Conservation (phyloP, 1,284 basidiomycete genomes). For the Rhodotorula mucilaginosa region DNA sequence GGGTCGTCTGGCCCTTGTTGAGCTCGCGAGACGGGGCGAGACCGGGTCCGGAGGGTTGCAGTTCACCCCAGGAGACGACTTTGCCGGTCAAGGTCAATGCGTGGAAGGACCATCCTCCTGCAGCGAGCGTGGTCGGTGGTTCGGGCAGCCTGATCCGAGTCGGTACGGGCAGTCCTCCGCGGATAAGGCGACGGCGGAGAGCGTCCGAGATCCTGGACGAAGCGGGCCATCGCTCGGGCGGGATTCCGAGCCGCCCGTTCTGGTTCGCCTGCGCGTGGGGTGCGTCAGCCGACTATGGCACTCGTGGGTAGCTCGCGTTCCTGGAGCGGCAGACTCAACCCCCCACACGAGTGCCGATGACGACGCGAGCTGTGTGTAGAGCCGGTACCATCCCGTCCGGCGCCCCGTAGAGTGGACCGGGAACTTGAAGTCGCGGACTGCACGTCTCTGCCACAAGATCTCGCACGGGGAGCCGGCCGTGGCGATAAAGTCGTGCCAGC, state of each 20-base stretch:
- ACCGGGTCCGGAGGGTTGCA: slow-evolving; percentile 17
- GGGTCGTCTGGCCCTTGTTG: not conserved
- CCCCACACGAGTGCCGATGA: slow-evolving; percentile 25
- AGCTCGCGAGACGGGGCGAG: slow-evolving; percentile 8
- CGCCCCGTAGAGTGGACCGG: slow-evolving; percentile 20
- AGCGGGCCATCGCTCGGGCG: slow-evolving; percentile 14
- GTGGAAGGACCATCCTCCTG: slow-evolving; percentile 37
- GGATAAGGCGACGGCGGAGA: slow-evolving; percentile 16
- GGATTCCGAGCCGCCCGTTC: slow-evolving; percentile 5
- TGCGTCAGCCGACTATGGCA: not conserved
- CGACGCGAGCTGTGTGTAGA: slow-evolving; percentile 11
- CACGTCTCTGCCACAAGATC: slow-evolving; percentile 25
- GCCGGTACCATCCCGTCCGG: slow-evolving; percentile 15
- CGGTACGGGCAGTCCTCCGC: slow-evolving; percentile 29
- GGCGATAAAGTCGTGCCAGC: slow-evolving; percentile 19
- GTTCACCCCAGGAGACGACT: slow-evolving; percentile 28
- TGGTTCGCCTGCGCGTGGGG: not conserved
- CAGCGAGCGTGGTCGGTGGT: slow-evolving; percentile 21
- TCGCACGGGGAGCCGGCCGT: slow-evolving; percentile 14
- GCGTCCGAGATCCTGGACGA: slow-evolving; percentile 8
- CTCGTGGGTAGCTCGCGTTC: not conserved
- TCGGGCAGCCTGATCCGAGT: slow-evolving; percentile 27
- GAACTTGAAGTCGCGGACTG: slow-evolving; percentile 26
- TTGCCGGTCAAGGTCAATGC: slow-evolving; percentile 22
- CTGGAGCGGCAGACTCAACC: too few relatives aligned